These are phyloP conservation scores for Kwoniella shivajii DNA, from an alignment of 1,284 basidiomycete species.

Conservation along the genomic window DNA sequence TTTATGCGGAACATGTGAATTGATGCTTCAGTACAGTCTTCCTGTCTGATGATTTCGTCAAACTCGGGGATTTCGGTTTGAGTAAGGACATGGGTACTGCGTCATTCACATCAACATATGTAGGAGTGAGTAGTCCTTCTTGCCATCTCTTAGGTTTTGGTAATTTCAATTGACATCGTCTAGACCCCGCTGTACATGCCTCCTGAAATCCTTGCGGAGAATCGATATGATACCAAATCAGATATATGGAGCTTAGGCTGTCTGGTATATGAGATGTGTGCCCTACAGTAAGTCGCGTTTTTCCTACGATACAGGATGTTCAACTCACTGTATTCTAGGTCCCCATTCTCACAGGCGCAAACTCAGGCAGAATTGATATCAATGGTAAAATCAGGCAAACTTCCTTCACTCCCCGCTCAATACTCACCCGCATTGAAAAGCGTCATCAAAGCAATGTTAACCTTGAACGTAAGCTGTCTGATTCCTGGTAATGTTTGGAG, in stretches of 20 bases:
- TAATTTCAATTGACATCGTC: neutral
- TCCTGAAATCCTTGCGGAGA: constrained; percentile 93
- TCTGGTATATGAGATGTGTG: constrained; percentile 92
- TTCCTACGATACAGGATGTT: too few species aligned
- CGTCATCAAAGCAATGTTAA: constrained; percentile 50
- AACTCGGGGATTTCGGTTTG: constrained; percentile 94
- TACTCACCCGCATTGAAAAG: constrained; percentile 42
- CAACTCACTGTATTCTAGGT: constrained; percentile 28
- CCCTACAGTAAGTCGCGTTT: constrained; percentile 63
- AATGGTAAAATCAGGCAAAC: constrained; percentile 50
- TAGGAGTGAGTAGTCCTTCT: constrained; percentile 67
- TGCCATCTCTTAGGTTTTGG: constrained; percentile 8
- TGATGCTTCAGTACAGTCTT: constrained; percentile 35
- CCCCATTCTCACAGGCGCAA: constrained; percentile 50
- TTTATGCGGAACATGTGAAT: neutral
- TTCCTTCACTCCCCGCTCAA: constrained; percentile 46
- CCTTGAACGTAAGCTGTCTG: constrained; percentile 39
- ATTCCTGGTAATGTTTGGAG: neutral
- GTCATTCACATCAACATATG: constrained; percentile 91
- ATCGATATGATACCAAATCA: constrained; percentile 93
- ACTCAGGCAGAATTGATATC: constrained; percentile 51
- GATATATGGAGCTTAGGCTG: constrained; percentile 99
- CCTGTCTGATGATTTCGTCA: constrained; percentile 63
- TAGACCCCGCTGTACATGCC: constrained; percentile 98
- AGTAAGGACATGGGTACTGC: constrained; percentile 86